phyloP scores from a whole-genome alignment of 2,329 filamentous ascomycete species.

The Thielaviopsis musarum region DNA sequence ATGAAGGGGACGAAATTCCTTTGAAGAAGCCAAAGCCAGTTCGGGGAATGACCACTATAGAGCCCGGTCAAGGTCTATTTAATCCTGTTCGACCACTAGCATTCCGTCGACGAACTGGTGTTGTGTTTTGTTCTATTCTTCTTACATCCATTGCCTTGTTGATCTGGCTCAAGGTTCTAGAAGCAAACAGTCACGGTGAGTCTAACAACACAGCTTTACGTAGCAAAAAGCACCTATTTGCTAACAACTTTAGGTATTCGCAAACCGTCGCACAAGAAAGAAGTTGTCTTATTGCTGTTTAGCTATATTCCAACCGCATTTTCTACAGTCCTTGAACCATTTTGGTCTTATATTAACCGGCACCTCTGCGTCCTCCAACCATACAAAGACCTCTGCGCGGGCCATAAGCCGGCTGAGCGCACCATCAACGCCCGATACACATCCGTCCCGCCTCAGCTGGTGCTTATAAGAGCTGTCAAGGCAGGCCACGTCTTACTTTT shows the following conservation, averaged over 20 bases:
- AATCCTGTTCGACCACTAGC: slow-evolving; percentile 15
- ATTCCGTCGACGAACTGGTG: slow-evolving; percentile 13
- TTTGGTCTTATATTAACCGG: slow-evolving; percentile 38
- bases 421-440: slow-evolving; percentile 31
- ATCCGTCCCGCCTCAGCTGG: slow-evolving; percentile 37
- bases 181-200: slow-evolving; percentile 14
- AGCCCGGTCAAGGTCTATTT: background rate
- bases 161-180: slow-evolving; percentile 16
- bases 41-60: background rate
- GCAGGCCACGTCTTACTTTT: slow-evolving; percentile 29
- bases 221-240: too few relatives aligned
- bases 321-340: slow-evolving; percentile 38
- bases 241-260: slow-evolving; percentile 18
- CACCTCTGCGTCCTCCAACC: slow-evolving; percentile 37
- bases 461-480: slow-evolving; percentile 26
- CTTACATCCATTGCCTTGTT: slow-evolving; percentile 13
- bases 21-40: background rate
- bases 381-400: slow-evolving; percentile 29
- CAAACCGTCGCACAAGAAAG: slow-evolving; percentile 19
- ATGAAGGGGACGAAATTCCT: background rate
- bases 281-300: slow-evolving; percentile 23
- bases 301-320: slow-evolving; percentile 37
- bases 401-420: slow-evolving; percentile 17
- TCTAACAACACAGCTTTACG: too few relatives aligned
- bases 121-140: slow-evolving; percentile 12